Conservation (phyloP, 306 rosid genomes). For the Oxytropis ochrocephala region DNA sequence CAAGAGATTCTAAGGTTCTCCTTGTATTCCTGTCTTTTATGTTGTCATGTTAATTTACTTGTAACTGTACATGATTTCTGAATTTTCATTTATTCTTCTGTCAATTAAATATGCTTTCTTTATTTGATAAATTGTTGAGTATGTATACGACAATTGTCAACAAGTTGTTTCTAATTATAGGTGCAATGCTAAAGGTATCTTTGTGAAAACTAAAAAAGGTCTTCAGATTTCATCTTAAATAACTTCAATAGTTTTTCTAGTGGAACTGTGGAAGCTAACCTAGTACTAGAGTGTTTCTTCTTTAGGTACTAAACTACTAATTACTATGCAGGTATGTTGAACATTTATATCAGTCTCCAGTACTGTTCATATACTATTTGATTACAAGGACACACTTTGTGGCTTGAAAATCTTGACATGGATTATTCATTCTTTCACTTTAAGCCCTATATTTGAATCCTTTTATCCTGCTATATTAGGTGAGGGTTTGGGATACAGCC, state of each 20-base stretch:
- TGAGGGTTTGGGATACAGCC: slow-evolving; percentile 79
- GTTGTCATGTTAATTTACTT: not conserved
- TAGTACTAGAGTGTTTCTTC: slow-evolving; percentile 2
- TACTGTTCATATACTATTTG: not conserved
- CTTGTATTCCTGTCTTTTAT: not conserved
- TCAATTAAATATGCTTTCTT: not conserved
- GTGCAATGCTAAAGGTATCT: not conserved
- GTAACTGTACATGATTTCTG: not conserved
- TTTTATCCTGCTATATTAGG: slow-evolving; percentile 32
- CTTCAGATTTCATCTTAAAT: not conserved
- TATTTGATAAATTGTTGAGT: not conserved
- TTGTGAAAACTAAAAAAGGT: not conserved
- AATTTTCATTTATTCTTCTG: not conserved
- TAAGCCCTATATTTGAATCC: not conserved
- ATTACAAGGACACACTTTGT: not conserved
- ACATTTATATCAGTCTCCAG: not conserved
- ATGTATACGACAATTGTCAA: not conserved
- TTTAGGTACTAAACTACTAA: not conserved
- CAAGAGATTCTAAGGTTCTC: slow-evolving; percentile 75
- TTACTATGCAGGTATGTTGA: not conserved
- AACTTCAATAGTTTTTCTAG: not conserved
- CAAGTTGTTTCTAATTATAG: not conserved
- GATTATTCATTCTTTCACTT: not conserved
- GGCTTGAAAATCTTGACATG: not conserved
- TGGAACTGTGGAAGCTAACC: not conserved